These are phyloP conservation scores for Kwoniella sp. DNA, from an alignment of 768 basidiomycete species.

Conservation along the genomic window DNA sequence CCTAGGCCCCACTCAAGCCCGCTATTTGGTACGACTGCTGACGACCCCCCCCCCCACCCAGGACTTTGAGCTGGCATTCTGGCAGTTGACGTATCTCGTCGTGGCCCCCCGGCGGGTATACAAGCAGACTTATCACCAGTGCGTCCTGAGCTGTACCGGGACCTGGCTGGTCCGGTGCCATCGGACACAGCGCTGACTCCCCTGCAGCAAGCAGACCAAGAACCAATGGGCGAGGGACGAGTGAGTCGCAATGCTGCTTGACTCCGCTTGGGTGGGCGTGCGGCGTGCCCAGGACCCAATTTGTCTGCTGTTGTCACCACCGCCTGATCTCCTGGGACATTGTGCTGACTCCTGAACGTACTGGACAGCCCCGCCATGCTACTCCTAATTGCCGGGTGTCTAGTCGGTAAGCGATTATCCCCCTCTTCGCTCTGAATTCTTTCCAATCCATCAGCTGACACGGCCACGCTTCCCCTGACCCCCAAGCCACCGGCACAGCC, in stretches of 20 bases:
- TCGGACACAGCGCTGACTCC: background rate
- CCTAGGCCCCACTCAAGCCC: too few species aligned
- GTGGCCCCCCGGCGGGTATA: conserved; percentile 92
- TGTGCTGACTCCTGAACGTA: background rate
- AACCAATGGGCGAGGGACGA: conserved; percentile 98
- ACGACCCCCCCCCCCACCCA: conserved; percentile 43
- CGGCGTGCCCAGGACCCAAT: too few species aligned
- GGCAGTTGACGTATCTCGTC: conserved; percentile 92
- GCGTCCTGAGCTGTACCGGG: conserved; percentile 38
- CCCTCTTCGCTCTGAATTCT: too few species aligned
- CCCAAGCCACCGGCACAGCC: conserved; percentile 67
- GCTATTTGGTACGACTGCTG: background rate
- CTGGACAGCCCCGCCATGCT: conserved; percentile 69
- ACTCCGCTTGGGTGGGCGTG: too few species aligned
- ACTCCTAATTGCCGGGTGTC: conserved; percentile 73
- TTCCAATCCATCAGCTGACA: too few species aligned
- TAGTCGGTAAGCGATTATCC: conserved; percentile 61
- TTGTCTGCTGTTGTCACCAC: too few species aligned
- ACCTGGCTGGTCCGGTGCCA: background rate
- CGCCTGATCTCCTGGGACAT: too few species aligned
- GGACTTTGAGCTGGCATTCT: conserved; percentile 96
- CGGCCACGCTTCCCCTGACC: background rate
- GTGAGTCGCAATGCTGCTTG: conserved; percentile 27
- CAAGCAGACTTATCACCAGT: conserved; percentile 97
- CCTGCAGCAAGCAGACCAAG: conserved; percentile 70